Evolutionary conservation across 768 basidiomycete genomes (phyloP).

Genomic region (Boletus tomentosulus): DNA sequence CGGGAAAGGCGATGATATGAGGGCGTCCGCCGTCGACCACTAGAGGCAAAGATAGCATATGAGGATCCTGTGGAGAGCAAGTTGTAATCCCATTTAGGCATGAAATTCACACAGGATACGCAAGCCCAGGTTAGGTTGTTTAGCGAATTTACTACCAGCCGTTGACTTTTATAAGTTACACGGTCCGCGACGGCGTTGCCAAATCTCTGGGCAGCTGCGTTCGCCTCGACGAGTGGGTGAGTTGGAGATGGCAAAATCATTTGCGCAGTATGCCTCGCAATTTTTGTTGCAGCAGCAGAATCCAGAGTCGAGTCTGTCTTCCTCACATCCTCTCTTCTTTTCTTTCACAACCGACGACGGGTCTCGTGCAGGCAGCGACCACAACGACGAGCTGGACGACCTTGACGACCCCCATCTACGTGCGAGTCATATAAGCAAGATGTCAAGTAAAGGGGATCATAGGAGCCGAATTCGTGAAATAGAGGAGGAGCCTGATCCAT

Average conservation of each 20-base stretch:
- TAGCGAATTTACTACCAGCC: constrained; percentile 19
- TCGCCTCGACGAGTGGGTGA: constrained; percentile 17
- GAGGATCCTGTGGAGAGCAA: background rate
- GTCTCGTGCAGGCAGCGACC: constrained; percentile 44
- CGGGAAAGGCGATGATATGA: no score
- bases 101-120: constrained; percentile 20
- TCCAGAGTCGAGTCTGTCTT: constrained; percentile 50
- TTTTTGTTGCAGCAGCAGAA: constrained; percentile 62
- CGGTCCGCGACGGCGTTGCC: constrained; percentile 9
- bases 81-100: constrained; percentile 10
- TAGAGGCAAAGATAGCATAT: background rate
- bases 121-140: constrained; percentile 18
- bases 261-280: constrained; percentile 79
- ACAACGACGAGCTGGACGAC: constrained; percentile 60
- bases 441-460: constrained; percentile 26
- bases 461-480: constrained; percentile 32
- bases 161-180: constrained; percentile 11
- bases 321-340: constrained; percentile 80
- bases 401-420: constrained; percentile 73
- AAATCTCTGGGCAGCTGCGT: constrained; percentile 8
- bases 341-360: constrained; percentile 79
- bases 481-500: constrained; percentile 66
- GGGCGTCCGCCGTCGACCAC: no score
- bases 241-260: constrained; percentile 56
- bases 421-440: constrained; percentile 30